Evolutionary conservation across 2,329 filamentous ascomycete genomes (phyloP).

Genomic region (Venturia aucupariae): DNA sequence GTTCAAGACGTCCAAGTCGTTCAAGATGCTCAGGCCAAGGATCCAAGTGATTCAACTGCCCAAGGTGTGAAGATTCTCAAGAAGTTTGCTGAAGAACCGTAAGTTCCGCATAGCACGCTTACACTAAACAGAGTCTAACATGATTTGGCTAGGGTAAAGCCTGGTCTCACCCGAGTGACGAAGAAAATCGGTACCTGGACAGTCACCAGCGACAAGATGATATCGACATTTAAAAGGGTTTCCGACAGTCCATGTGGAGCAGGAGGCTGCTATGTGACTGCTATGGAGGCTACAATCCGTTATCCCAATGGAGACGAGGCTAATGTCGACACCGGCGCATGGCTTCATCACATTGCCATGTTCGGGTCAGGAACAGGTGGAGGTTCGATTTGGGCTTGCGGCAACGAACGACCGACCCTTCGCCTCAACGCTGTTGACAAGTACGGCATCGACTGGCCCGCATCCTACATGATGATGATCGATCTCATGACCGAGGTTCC

Average conservation of each 20-base stretch:
- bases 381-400: conserved; percentile 13
- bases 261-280: conserved; percentile 10
- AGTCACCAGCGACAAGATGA: conserved; percentile 6
- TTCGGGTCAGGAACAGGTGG: conserved; percentile 11
- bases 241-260: conserved; percentile 1
- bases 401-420: conserved; percentile 15
- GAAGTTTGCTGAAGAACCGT: neutral
- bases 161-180: conserved; percentile 10
- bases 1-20: neutral
- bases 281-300: conserved; percentile 12
- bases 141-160: neutral
- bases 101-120: neutral
- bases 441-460: conserved; percentile 13
- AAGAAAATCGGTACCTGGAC: conserved; percentile 9
- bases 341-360: conserved; percentile 15
- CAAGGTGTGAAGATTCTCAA: conserved; percentile 11
- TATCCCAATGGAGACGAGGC: conserved; percentile 13
- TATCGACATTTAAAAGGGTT: conserved; percentile 7
- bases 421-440: conserved; percentile 11
- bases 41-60: neutral
- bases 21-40: neutral
- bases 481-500: conserved; percentile 12
- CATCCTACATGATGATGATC: conserved; percentile 12
- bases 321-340: conserved; percentile 12
- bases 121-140: neutral